Percentiles rank a stretch among this genome's conserved stretches.
These are phyloP conservation scores for Pseudozyma tsukubaensis DNA, from an alignment of 1,284 basidiomycete species.

Conservation along the genomic window DNA sequence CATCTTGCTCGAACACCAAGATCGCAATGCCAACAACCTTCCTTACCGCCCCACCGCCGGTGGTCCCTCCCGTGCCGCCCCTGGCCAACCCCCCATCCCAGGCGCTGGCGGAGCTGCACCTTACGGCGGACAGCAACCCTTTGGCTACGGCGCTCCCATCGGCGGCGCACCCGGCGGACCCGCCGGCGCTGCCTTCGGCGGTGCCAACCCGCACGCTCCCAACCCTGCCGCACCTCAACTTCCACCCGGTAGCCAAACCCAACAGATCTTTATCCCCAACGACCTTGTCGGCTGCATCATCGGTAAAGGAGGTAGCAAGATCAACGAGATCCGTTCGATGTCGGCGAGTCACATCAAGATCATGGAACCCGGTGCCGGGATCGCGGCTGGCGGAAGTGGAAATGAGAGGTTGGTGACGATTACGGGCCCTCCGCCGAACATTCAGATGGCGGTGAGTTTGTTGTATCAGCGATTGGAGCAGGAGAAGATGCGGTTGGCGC, in stretches of 20 bases:
- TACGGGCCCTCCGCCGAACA: slow-evolving; percentile 85
- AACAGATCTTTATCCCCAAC: slow-evolving; percentile 98
- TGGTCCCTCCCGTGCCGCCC: slow-evolving; percentile 30
- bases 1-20: slow-evolving; percentile 93
- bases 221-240: slow-evolving; percentile 70
- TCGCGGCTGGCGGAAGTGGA: slow-evolving; percentile 69
- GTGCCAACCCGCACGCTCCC: neutral
- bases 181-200: slow-evolving; percentile 19
- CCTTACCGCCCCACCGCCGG: slow-evolving; percentile 68
- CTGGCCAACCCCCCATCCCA: slow-evolving; percentile 4
- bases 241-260: slow-evolving; percentile 79
- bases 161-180: slow-evolving; percentile 18
- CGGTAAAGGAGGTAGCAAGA: slow-evolving; percentile 97
- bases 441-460: slow-evolving; percentile 94
- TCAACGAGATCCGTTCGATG: slow-evolving; percentile 97
- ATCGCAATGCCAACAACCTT: slow-evolving; percentile 70
- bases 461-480: slow-evolving; percentile 78
- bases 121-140: slow-evolving; percentile 30
- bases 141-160: slow-evolving; percentile 37
- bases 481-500: slow-evolving; percentile 64
- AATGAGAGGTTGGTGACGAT: slow-evolving; percentile 70
- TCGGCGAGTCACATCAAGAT: slow-evolving; percentile 96
- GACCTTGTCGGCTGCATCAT: slow-evolving; percentile 98
- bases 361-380: slow-evolving; percentile 81
- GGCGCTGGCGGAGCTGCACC: slow-evolving; percentile 5